Conservation (phyloP, 2,329 filamentous ascomycete genomes). For the Aaosphaeria arxii region DNA sequence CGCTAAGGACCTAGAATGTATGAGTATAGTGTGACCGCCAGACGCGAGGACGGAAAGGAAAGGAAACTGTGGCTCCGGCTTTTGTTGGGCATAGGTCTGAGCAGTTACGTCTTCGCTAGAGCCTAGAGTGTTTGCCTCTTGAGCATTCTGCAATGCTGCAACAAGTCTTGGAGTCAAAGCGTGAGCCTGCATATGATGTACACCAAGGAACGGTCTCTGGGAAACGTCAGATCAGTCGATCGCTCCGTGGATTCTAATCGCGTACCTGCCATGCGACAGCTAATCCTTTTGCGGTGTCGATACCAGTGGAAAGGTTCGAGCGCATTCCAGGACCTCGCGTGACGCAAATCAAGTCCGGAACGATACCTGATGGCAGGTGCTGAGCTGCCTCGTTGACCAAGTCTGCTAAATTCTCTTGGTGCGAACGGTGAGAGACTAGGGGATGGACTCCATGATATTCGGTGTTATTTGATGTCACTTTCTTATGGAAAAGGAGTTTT, state of each 20-base stretch:
- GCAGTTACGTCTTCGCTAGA: no score
- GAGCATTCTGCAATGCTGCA: slow-evolving; percentile 51
- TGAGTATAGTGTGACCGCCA: slow-evolving; percentile 85
- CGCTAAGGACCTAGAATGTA: slow-evolving; percentile 66
- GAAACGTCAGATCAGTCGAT: background rate
- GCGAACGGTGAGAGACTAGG: slow-evolving; percentile 68
- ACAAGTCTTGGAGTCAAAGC: slow-evolving; percentile 82
- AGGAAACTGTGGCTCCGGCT: slow-evolving; percentile 64
- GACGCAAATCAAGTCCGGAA: slow-evolving; percentile 81
- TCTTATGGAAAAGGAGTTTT: slow-evolving; percentile 73
- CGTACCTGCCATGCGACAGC: slow-evolving; percentile 69
- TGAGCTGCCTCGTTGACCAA: slow-evolving; percentile 65
- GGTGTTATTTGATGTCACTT: slow-evolving; percentile 76
- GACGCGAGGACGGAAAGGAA: slow-evolving; percentile 88
- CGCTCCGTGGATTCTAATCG: background rate
- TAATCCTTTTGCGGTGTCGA: slow-evolving; percentile 84
- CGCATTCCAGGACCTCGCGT: slow-evolving; percentile 90
- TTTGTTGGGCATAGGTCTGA: background rate
- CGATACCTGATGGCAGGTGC: slow-evolving; percentile 50
- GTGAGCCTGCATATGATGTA: slow-evolving; percentile 98
- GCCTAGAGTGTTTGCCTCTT: background rate
- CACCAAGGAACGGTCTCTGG: slow-evolving; percentile 71
- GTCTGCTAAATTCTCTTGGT: slow-evolving; percentile 66
- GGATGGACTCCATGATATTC: slow-evolving; percentile 78
- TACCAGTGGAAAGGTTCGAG: slow-evolving; percentile 70